phyloP scores from a whole-genome alignment of 1,284 basidiomycete genomes.

The Phellinidium pouzarii region DNA sequence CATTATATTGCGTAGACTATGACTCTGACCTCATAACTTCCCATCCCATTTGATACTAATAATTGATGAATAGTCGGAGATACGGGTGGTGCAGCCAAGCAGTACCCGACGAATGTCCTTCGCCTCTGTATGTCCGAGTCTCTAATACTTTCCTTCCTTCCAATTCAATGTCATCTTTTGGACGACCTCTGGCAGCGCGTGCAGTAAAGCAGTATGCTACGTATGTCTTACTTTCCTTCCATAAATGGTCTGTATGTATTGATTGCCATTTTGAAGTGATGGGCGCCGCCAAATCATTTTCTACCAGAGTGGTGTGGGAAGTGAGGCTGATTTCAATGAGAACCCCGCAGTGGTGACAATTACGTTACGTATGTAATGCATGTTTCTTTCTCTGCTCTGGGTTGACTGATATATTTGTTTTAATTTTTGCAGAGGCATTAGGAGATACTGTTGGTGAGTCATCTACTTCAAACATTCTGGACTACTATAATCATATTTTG shows the following conservation, averaged over 20 bases:
- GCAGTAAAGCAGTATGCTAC: background rate
- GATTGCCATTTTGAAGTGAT: slow-evolving; percentile 16
- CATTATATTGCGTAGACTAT: too few relatives aligned
- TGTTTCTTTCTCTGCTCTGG: background rate
- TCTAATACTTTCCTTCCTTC: too few relatives aligned
- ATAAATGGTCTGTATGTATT: background rate
- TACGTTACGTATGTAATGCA: slow-evolving; percentile 14
- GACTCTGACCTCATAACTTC: too few relatives aligned
- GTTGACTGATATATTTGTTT: background rate
- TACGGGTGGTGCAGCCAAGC: background rate
- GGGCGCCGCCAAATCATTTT: slow-evolving; percentile 22
- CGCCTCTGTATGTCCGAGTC: slow-evolving; percentile 2
- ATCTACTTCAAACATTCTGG: background rate
- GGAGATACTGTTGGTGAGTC: slow-evolving; percentile 21
- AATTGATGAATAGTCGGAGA: background rate
- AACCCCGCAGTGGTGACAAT: slow-evolving; percentile 13
- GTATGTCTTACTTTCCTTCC: background rate
- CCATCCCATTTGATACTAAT: too few relatives aligned
- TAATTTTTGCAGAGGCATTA: slow-evolving; percentile 18
- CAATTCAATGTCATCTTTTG: background rate
- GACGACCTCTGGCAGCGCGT: background rate
- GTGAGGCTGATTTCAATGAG: slow-evolving; percentile 22
- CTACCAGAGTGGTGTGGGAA: slow-evolving; percentile 25
- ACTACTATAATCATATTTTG: background rate
- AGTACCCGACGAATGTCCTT: slow-evolving; percentile 8